Evolutionary conservation across 1,284 basidiomycete genomes (phyloP).

Genomic region (Anthracocystis setariae): DNA sequence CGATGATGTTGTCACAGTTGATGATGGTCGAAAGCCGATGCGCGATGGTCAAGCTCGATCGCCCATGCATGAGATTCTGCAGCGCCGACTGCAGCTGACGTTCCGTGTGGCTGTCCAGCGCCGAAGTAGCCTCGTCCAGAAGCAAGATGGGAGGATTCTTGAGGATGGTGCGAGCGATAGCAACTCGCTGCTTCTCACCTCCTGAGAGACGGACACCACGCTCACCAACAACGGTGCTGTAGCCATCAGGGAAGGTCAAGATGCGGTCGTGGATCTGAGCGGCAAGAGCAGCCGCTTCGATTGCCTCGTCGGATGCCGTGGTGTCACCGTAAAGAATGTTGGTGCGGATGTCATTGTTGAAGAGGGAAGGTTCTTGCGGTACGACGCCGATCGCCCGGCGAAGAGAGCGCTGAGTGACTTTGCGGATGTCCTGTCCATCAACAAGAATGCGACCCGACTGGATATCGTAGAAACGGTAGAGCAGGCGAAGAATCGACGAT

Average conservation of each 20-base stretch:
- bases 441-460: constrained; percentile 70
- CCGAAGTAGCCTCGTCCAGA: constrained; percentile 81
- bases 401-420: constrained; percentile 81
- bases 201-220: constrained; percentile 78
- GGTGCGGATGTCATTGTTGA: constrained; percentile 78
- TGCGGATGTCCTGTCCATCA: constrained; percentile 84
- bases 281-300: constrained; percentile 60
- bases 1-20: constrained; percentile 64
- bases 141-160: constrained; percentile 86
- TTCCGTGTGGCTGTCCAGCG: constrained; percentile 65
- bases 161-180: constrained; percentile 84
- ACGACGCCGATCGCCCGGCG: constrained; percentile 80
- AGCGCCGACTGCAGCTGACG: constrained; percentile 62
- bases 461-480: constrained; percentile 91
- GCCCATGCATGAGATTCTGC: constrained; percentile 63
- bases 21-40: constrained; percentile 67
- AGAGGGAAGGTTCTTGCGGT: constrained; percentile 72
- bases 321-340: constrained; percentile 63
- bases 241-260: constrained; percentile 77
- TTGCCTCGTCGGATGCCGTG: constrained; percentile 57
- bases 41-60: constrained; percentile 65
- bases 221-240: constrained; percentile 81
- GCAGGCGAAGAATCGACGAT: constrained; percentile 80
- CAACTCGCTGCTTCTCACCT: constrained; percentile 82
- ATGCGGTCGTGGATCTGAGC: constrained; percentile 67